Evolutionary conservation across 2,329 filamentous ascomycete species (phyloP).

Genomic region (Leptographium wingfieldii): DNA sequence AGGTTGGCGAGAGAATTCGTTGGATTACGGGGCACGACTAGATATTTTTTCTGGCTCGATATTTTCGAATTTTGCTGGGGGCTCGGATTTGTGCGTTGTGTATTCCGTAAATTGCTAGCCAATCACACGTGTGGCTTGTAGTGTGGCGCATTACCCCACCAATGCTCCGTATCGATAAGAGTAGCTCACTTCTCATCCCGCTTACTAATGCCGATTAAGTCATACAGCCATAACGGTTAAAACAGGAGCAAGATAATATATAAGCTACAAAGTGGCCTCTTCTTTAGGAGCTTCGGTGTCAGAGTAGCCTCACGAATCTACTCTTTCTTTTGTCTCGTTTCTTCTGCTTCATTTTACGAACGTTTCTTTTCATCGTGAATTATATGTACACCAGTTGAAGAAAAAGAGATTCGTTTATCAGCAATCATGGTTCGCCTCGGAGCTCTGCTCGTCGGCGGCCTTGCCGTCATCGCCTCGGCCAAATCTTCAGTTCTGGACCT

Average conservation of each 20-base stretch:
- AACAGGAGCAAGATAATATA: background rate
- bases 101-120: background rate
- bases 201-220: background rate
- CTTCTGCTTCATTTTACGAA: background rate
- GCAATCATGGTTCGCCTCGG: constrained; percentile 43
- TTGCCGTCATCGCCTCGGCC: constrained; percentile 44
- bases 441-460: constrained; percentile 44
- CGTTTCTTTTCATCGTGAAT: background rate
- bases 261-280: constrained; percentile 13
- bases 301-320: background rate
- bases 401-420: background rate
- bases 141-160: background rate
- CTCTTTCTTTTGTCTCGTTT: background rate
- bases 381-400: background rate
- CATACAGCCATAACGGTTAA: background rate
- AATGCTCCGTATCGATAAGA: constrained; percentile 7
- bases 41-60: constrained; percentile 5
- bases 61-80: constrained; percentile 7
- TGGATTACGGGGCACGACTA: background rate
- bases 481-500: constrained; percentile 83
- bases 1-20: background rate
- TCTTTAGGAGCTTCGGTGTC: background rate
- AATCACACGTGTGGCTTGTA: constrained; percentile 3
- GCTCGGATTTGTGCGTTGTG: constrained; percentile 10
- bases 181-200: background rate